Evolutionary conservation across 805 yeast genomes (phyloP), one percentile per base, ranked within the genome.

Genomic region (Hagleromyces aurorensis): DNA sequence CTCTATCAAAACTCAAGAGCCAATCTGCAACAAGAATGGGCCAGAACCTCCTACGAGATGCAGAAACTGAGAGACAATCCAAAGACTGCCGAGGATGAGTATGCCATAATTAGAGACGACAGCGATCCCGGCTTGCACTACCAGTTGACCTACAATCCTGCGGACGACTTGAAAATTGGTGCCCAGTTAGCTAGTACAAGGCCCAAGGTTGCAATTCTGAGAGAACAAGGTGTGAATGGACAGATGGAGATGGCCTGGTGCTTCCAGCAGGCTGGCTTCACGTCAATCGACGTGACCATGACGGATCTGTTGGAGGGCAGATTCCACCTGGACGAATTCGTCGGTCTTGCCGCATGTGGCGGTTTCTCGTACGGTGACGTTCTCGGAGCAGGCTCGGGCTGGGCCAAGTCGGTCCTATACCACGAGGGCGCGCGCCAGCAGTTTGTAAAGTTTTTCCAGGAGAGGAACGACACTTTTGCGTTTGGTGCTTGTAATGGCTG

Each of bases 291-390:
- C 59, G 94, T 91, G 22, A 96, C 93, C 52, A 91, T 91, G 98
- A 74, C 93, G 13, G 98, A 91, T 56, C 71, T 91, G 36, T 62
- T 87, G 39, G 62, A 69, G 21, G 94, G 94, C 24, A 69, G 65
- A 46, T 80, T 80, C 19, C 57, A 75, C 12, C 67, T 91, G 41
- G 78, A 75, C 49, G 79, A 74, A 25, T 91, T 91, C 59, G 84
- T 78, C 28, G 98, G 98, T 39, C 48, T 91, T 27, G 97, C 96
- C 23, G 97, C 97, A 3, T 93, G 98, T 64, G 98, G 98, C 61
- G 98, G 98, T 10, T 91, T 91, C 68, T 85, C 96, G 2, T 91
- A 87, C 52, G 98, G 98, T 69, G 98, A 91, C 61, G 98, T 91
- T 27, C 67, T 91, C 37, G 98, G 98, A 45, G 98, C 98, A 19